phyloP scores from a whole-genome alignment of 2,329 filamentous ascomycete genomes.

The Phialocephala subalpina region DNA sequence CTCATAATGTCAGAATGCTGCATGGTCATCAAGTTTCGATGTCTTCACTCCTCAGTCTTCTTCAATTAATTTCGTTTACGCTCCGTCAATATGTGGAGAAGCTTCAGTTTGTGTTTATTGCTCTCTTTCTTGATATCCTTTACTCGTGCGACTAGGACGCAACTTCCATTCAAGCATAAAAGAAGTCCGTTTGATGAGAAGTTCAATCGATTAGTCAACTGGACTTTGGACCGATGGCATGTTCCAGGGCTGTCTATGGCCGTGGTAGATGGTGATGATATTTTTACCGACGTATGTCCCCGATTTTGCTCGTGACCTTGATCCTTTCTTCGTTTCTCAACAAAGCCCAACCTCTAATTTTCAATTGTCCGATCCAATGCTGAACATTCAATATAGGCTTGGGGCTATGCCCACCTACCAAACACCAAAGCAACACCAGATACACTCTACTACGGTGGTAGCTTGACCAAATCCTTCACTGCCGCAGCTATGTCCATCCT shows the following conservation, averaged over 20 bases:
- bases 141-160: neutral
- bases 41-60: neutral
- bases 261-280: constrained; percentile 54
- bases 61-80: neutral
- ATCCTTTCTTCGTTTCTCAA: neutral
- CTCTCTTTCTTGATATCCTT: neutral
- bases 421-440: constrained; percentile 50
- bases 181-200: constrained; percentile 29
- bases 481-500: constrained; percentile 59
- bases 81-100: neutral
- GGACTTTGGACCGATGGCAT: constrained; percentile 50
- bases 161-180: neutral
- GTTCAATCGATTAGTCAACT: constrained; percentile 38
- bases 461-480: constrained; percentile 63
- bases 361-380: neutral
- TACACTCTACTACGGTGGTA: constrained; percentile 63
- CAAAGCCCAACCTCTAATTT: neutral
- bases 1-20: neutral
- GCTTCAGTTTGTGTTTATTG: neutral
- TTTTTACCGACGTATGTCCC: constrained; percentile 48
- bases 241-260: constrained; percentile 58
- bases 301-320: neutral
- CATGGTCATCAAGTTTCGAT: neutral
- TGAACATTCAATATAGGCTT: constrained; percentile 43
- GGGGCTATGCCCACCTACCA: constrained; percentile 48